Evolutionary conservation across 2,329 filamentous ascomycete species (phyloP), one percentile per base, ranked within the genome.

Genomic region (Saccharata proteae): DNA sequence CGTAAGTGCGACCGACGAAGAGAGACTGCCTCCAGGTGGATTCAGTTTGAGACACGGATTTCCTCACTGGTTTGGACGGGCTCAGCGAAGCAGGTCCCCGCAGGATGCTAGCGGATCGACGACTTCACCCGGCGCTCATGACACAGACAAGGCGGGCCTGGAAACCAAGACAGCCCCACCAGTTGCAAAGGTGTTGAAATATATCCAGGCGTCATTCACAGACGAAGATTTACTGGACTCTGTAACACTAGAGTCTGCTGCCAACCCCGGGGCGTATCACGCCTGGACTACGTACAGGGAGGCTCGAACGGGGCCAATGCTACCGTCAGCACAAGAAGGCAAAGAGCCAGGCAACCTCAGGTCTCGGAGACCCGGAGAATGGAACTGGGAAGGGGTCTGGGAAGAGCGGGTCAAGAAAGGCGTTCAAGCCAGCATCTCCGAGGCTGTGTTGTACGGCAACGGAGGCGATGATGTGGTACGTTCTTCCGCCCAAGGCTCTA

Each of bases 321-420:
- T 25, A 13, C 30, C 29, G 18, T 30, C 31, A 29, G 33, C 24
- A 26, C 29, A 36, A 13, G 15, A 14, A n/a, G 22, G 12, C 15
- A 19, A 6, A n/a, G 16, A 26, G 10, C 29, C 49, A 7, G 53
- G 44, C 44, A 69, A 55, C 45, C n/a, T n/a, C n/a, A 57, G 60
- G 60, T 71, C 58, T 37, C 61, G 76, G 38, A 65, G 69, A 29
- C 84, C 84, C 0, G 81, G 80, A 5, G 80, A 93, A 45, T 96
- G 88, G 88, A 93, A 93, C 49, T 96, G 88, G 88, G 84, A 93
- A 47, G 86, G 88, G 0, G 88, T 96, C 0, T 98, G 88, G 88
- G 82, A 92, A 51, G 79, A 86, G 41, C 71, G 88, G 33, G 86
- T 93, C 1, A 77, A 74, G 54, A 81, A 79, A 52, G 80, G 80